Conservation (phyloP, 495 filamentous ascomycete species). For the Aspergillus mulundensis region DNA sequence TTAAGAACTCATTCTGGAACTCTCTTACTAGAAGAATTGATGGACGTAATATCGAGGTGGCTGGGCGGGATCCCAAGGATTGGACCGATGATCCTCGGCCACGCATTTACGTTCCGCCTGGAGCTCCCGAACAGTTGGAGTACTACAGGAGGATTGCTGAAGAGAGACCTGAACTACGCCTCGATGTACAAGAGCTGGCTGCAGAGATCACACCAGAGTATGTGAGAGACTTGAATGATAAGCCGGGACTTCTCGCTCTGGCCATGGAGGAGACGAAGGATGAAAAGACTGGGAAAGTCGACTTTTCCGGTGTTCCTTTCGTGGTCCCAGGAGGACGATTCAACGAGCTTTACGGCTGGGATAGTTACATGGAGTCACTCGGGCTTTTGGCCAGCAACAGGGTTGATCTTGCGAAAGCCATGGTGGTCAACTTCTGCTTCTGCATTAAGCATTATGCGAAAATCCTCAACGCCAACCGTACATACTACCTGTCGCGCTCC, state of each 20-base stretch:
- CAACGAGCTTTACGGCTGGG: slow-evolving; percentile 97
- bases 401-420: slow-evolving; percentile 79
- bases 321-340: slow-evolving; percentile 95
- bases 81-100: slow-evolving; percentile 84
- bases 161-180: slow-evolving; percentile 69
- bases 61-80: slow-evolving; percentile 83
- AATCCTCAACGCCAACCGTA: slow-evolving; percentile 92
- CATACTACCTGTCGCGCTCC: slow-evolving; percentile 89
- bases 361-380: slow-evolving; percentile 94
- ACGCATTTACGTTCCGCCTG: slow-evolving; percentile 86
- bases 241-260: slow-evolving; percentile 83
- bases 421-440: slow-evolving; percentile 95
- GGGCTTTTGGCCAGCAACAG: slow-evolving; percentile 79
- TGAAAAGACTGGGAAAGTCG: slow-evolving; percentile 58
- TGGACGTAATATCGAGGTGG: slow-evolving; percentile 77
- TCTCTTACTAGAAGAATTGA: slow-evolving; percentile 85
- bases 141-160: slow-evolving; percentile 78
- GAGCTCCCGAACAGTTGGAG: slow-evolving; percentile 78
- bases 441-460: slow-evolving; percentile 98
- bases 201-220: slow-evolving; percentile 69
- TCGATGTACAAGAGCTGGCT: slow-evolving; percentile 80
- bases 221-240: slow-evolving; percentile 67
- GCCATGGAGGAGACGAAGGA: slow-evolving; percentile 77
- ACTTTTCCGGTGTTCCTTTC: slow-evolving; percentile 78
- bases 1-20: slow-evolving; percentile 85